Evolutionary conservation across 148 eudicot species (phyloP), one percentile per base, ranked within the genome.

Genomic region (Camellia lanceoleosa): DNA sequence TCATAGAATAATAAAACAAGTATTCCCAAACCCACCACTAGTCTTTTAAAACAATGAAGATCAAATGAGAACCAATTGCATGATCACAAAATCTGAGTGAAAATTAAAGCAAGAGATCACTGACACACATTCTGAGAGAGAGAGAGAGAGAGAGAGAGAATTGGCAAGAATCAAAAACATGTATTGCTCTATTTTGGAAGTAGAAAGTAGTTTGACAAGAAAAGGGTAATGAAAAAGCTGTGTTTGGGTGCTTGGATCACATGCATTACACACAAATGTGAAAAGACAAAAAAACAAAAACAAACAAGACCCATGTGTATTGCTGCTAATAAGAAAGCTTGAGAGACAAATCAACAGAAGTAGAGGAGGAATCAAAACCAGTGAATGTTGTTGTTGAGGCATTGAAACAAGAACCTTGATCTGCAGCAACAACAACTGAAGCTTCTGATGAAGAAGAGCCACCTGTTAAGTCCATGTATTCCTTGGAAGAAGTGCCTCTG

Each of bases 341-440:
- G 52, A 91, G 89, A 54, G 95, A 90, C 88, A 91, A 83, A 81
- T 91, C 95, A 88, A 91, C 79, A 16, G 81, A 84, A 76, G 59
- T 65, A 63, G 87, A 72, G 56, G 87, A 72, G 58, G 74, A 20
- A 71, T 61, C 47, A 41, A 19, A 65, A 81, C 68, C 63, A 63
- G 64, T 52, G 67, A 58, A 14, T 54, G 65, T 38, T 19, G 80
- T 49, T 5, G 52, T 49, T 5, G 52, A 0, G 30, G 86, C 78
- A 20, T 86, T 78, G 51, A 84, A 60, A 71, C 82, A 83, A 71
- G 86, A 81, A 10, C 78, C 71, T 58, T 44, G 64, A 60, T n/a
- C 38, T 30, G 38, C 42, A 46, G 16, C 12, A 13, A 18, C 52
- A 19, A 56, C 82, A 80, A 65, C 79, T 43, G 88, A 87, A 46